Conservation (phyloP, 139 green algal species). For the Micromonas pusilla region DNA sequence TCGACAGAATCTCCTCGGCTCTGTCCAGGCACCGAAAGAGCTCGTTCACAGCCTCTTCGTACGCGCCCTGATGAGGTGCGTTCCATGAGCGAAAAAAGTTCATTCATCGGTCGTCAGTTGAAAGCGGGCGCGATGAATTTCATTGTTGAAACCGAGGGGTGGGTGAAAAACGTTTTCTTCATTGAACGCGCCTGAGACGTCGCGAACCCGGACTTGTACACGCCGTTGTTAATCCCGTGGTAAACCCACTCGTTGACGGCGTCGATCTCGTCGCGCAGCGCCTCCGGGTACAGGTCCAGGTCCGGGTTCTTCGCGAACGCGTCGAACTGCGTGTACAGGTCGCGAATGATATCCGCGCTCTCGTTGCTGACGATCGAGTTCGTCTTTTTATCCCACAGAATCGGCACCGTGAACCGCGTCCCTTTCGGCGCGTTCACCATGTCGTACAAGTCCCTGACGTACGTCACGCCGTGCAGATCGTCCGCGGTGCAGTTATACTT, state of each 20-base stretch:
- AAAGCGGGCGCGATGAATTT: no score
- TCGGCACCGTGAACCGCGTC: conserved; percentile 67
- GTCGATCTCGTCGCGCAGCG: conserved; percentile 33
- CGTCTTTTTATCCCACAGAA: conserved; percentile 89
- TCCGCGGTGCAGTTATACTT: conserved; percentile 21
- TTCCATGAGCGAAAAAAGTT: no score
- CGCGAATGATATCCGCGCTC: conserved; percentile 75
- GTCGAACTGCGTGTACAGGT: conserved; percentile 78
- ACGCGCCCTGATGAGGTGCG: no score
- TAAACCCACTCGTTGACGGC: conserved; percentile 74
- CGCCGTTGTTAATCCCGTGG: conserved; percentile 88
- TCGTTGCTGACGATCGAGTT: conserved; percentile 96
- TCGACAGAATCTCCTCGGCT: conserved; percentile 67
- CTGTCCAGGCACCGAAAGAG: conserved; percentile 31
- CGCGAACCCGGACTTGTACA: conserved; percentile 93
- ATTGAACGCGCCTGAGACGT: no score
- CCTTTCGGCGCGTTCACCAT: neutral
- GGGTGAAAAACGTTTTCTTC: no score
- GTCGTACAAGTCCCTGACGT: conserved; percentile 44
- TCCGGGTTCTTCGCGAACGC: conserved; percentile 54
- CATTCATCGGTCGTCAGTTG: no score
- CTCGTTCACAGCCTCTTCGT: conserved; percentile 72
- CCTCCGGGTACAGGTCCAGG: conserved; percentile 43
- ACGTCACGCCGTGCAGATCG: conserved; percentile 32
- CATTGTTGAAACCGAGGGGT: no score